These are phyloP conservation scores for Mycena latifolia DNA, from an alignment of 768 basidiomycete species.

Conservation along the genomic window DNA sequence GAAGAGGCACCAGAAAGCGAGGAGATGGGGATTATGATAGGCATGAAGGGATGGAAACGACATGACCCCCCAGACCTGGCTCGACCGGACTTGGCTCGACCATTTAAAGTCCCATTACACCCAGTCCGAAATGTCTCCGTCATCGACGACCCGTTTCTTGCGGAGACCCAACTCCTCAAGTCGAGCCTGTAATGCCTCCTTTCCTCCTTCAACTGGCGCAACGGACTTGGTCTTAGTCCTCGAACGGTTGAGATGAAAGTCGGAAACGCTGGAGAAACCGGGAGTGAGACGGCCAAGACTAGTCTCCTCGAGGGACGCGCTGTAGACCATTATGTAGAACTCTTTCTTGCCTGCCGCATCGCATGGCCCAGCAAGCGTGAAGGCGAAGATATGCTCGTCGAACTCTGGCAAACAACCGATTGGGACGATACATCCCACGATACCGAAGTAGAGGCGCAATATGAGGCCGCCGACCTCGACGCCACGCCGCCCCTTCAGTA, in stretches of 20 bases:
- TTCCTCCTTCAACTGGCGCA: not conserved
- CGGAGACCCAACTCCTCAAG: not conserved
- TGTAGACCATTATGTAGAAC: not conserved
- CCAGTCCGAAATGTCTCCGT: too few relatives aligned
- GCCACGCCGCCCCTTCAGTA: not conserved
- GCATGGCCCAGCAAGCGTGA: slow-evolving; percentile 3
- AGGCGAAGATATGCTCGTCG: not conserved
- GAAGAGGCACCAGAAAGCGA: too few relatives aligned
- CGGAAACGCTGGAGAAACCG: not conserved
- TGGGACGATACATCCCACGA: slow-evolving; percentile 1
- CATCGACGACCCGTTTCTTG: not conserved
- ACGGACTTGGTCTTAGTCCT: not conserved
- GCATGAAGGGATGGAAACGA: too few relatives aligned
- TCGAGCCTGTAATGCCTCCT: not conserved
- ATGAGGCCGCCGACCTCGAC: not conserved
- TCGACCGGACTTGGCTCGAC: too few relatives aligned
- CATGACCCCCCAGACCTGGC: too few relatives aligned
- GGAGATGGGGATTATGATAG: too few relatives aligned
- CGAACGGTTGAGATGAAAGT: slow-evolving; percentile 7
- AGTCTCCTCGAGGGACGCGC: not conserved
- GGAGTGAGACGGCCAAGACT: not conserved
- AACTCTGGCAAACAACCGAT: not conserved
- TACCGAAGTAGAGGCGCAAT: slow-evolving; percentile 1
- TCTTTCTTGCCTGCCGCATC: not conserved
- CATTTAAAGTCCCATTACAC: too few relatives aligned